A percentile compares a stretch with the other conserved stretches of the same genome.
phyloP scores from a whole-genome alignment of 2,329 filamentous ascomycete genomes.

The Claviceps purpurea region DNA sequence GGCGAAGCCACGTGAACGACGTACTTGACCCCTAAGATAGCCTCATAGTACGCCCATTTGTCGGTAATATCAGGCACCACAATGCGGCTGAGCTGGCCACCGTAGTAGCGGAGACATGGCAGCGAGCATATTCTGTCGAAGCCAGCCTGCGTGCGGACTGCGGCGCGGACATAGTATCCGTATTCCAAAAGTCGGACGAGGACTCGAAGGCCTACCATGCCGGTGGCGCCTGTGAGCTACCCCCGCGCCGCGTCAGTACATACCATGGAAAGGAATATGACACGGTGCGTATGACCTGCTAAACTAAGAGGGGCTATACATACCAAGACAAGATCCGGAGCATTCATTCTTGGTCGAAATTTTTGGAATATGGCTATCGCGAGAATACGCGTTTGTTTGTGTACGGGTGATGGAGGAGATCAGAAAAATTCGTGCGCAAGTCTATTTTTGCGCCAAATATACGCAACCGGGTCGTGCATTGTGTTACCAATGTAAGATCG shows the following conservation, averaged over 20 bases:
- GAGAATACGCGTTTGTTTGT: too few relatives aligned
- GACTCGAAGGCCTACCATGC: constrained; percentile 17
- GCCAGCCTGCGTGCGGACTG: constrained; percentile 12
- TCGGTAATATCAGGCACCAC: constrained; percentile 24
- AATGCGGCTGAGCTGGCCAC: constrained; percentile 11
- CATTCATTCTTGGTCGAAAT: too few relatives aligned
- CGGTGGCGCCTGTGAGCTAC: constrained; percentile 17
- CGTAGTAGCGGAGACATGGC: constrained; percentile 2
- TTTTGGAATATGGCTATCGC: too few relatives aligned
- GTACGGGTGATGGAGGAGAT: too few relatives aligned
- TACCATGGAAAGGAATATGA: neutral
- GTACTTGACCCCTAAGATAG: constrained; percentile 23
- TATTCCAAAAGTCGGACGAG: constrained; percentile 12
- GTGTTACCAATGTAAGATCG: too few relatives aligned
- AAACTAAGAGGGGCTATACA: neutral
- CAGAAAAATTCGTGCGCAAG: too few relatives aligned
- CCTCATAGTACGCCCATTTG: constrained; percentile 25
- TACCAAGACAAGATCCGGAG: constrained; percentile 2
- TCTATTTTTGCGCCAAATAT: too few relatives aligned
- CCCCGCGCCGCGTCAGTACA: neutral
- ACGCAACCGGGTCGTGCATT: too few relatives aligned
- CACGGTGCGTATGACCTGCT: neutral
- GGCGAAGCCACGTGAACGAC: constrained; percentile 22
- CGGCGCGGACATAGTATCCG: constrained; percentile 16
- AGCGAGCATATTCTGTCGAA: constrained; percentile 8